Evolutionary conservation across 106 monocot genomes (phyloP), one percentile per base, ranked within the genome.

Genomic region (Phalaenopsis aphrodite): DNA sequence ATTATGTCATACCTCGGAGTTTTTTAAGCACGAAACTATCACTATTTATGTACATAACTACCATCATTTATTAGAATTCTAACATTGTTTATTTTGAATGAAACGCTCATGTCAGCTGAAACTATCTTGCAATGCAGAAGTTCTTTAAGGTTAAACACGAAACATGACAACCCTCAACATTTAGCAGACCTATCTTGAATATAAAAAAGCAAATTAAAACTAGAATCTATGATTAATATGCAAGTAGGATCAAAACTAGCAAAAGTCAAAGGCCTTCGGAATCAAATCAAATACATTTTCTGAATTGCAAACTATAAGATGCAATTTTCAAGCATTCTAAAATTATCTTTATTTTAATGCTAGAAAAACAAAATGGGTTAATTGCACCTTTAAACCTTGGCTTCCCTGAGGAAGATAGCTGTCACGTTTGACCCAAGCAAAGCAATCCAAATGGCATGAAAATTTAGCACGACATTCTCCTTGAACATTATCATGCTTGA

Each of bases 381-480:
- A 46, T 67, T 78, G 67, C 71, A 97, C 96, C 96, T 99, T 99
- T 65, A 99, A 86, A 71, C 98, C 98, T 0, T 99, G 98, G 76
- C 98, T 99, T 82, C 98, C 98, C 88, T 99, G 98, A 80, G 98
- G 98, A 42, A 99, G 88, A 84, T 99, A 99, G 87, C 98, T 99
- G 67, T 99, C 98, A 85, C 98, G 85, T 84, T 99, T 99, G 74
- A 99, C 98, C 98, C 98, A 99, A 79, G 98, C 94, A 91, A 99
- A 94, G 84, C 98, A 99, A 65, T 99, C 98, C 72, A 99, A 83
- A 91, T 99, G 98, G 84, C 98, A 94, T 65, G 94, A 94, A 89
- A 94, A 99, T 84, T 99, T 99, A 42, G 98, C 87, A 66, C 94
- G 90, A 49, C 98, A 99, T 85, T 99, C 98, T 9, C 94, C 98